A percentile compares a stretch with the other conserved stretches of the same genome.
phyloP scores from a whole-genome alignment of 306 rosid genomes.

The Arachis stenosperma region DNA sequence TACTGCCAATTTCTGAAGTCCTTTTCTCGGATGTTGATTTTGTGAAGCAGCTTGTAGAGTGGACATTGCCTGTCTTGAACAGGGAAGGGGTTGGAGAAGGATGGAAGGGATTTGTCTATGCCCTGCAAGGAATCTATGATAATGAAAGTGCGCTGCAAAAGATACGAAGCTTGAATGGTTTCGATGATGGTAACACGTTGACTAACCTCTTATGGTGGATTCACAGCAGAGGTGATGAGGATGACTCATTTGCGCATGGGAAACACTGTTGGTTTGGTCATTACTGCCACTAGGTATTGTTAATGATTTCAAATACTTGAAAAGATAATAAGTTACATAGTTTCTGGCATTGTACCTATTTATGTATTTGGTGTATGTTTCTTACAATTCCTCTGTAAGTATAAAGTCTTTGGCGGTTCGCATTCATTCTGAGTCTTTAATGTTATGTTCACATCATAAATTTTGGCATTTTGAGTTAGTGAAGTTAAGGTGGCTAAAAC shows the following conservation, averaged over 20 bases:
- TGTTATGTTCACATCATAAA: not conserved
- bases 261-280: conserved; percentile 48
- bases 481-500: not conserved
- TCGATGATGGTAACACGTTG: conserved; percentile 77
- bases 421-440: conserved; percentile 4
- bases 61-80: conserved; percentile 75
- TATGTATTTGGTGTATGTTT: conserved; percentile 8
- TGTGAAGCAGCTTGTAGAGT: conserved; percentile 68
- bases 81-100: conserved; percentile 72
- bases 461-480: conserved; percentile 6
- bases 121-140: conserved; percentile 73
- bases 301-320: conserved; percentile 19
- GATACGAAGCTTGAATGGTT: conserved; percentile 56
- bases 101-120: conserved; percentile 80
- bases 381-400: conserved; percentile 19
- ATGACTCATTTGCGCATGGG: conserved; percentile 41
- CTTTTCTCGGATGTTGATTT: conserved; percentile 49
- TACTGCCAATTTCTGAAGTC: conserved; percentile 49
- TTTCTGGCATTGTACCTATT: conserved; percentile 12
- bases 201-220: conserved; percentile 90
- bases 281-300: conserved; percentile 43
- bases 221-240: conserved; percentile 62
- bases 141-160: conserved; percentile 52
- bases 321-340: conserved; percentile 7
- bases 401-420: conserved; percentile 21